Evolutionary conservation across 2,329 filamentous ascomycete genomes (phyloP).

Genomic region (Colletotrichum limetticola): DNA sequence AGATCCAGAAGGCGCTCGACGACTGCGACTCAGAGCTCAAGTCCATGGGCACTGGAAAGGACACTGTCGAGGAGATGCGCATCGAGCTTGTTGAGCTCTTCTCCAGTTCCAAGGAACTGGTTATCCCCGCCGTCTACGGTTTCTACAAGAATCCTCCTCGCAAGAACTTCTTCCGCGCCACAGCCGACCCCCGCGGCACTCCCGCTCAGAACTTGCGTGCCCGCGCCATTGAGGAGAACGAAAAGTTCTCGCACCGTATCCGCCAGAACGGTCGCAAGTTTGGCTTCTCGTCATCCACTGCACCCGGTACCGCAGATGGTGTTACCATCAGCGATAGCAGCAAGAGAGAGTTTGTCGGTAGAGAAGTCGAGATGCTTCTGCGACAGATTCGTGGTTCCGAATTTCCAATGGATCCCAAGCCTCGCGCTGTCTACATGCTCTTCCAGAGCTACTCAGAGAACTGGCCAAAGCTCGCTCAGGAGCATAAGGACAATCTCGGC

Average conservation of each 20-base stretch:
- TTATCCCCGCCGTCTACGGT: conserved; percentile 63
- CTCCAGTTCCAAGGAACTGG: conserved; percentile 62
- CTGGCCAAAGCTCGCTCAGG: conserved; percentile 62
- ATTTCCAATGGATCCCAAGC: conserved; percentile 63
- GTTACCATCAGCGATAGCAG: conserved; percentile 46
- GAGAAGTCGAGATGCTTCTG: conserved; percentile 60
- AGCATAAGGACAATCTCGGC: conserved; percentile 64
- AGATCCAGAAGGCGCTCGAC: conserved; percentile 62
- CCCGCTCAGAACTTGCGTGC: conserved; percentile 63
- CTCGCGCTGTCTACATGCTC: conserved; percentile 63
- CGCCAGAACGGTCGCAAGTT: conserved; percentile 61
- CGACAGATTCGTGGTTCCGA: conserved; percentile 63
- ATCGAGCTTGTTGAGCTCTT: conserved; percentile 65
- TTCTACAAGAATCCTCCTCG: conserved; percentile 66
- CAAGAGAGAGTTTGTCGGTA: conserved; percentile 59
- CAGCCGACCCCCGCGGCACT: conserved; percentile 60
- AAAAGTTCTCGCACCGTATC: conserved; percentile 59
- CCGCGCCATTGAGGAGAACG: conserved; percentile 62
- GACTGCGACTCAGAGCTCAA: conserved; percentile 61
- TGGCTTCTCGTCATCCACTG: conserved; percentile 48
- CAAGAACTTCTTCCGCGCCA: conserved; percentile 61
- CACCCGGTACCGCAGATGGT: conserved; percentile 34
- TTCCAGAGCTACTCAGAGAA: conserved; percentile 64
- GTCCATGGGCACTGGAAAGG: conserved; percentile 60
- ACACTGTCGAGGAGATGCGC: conserved; percentile 64